Conservation (phyloP, 805 yeast genomes). For the Schwanniomyces occidentalis region DNA sequence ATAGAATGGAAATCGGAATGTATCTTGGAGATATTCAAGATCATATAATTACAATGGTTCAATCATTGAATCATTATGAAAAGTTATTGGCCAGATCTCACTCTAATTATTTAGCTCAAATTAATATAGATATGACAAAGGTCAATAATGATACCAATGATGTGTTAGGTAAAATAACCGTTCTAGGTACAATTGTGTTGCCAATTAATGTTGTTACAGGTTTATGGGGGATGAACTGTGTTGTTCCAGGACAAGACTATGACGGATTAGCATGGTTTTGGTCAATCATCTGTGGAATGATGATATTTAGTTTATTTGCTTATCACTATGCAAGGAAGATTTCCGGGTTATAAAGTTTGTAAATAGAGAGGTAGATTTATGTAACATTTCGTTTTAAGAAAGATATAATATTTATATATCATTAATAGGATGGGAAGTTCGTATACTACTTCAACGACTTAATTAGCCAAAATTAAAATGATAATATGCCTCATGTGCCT, state of each 20-base stretch:
- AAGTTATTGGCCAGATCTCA: constrained; percentile 93
- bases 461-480: no score
- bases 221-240: constrained; percentile 97
- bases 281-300: constrained; percentile 36
- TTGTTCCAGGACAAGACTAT: constrained; percentile 85
- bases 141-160: constrained; percentile 97
- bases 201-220: constrained; percentile 97
- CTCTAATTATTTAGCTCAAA: constrained; percentile 93
- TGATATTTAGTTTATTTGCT: constrained; percentile 35
- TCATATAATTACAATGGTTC: constrained; percentile 96
- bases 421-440: no score
- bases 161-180: constrained; percentile 88
- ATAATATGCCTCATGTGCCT: no score
- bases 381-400: no score
- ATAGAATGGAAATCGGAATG: constrained; percentile 77
- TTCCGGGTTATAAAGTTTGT: constrained; percentile 38
- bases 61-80: constrained; percentile 90
- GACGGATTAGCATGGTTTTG: constrained; percentile 44
- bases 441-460: no score
- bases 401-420: no score
- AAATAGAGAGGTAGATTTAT: no score
- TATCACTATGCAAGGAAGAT: constrained; percentile 42
- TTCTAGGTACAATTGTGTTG: constrained; percentile 89
- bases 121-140: constrained; percentile 95
- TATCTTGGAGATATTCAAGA: constrained; percentile 97